Evolutionary conservation across 176 grass and related monocot genomes (phyloP).

Genomic region (Musa acuminata): DNA sequence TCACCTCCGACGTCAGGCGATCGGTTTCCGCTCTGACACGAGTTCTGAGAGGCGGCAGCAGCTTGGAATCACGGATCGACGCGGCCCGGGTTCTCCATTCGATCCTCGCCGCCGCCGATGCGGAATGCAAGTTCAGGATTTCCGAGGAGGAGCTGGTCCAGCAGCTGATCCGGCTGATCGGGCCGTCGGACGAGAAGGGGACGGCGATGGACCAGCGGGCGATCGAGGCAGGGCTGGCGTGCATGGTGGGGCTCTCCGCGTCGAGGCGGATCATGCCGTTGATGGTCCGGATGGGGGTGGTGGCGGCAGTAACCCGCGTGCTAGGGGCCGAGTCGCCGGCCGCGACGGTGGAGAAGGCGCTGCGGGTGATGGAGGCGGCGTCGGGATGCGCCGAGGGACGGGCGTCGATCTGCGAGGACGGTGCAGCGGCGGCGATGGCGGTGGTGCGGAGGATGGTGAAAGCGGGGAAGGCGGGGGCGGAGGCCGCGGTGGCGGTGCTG

Average conservation of each 20-base stretch:
- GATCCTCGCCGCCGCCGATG: conserved; percentile 26
- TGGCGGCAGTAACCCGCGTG: conserved; percentile 34
- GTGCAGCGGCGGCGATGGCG: conserved; percentile 25
- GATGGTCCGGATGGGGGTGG: conserved; percentile 43
- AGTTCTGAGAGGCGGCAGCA: conserved; percentile 34
- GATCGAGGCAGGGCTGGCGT: conserved; percentile 35
- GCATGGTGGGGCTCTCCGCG: conserved; percentile 28
- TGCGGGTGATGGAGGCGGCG: conserved; percentile 49
- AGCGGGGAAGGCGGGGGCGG: conserved; percentile 45
- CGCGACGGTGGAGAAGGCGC: conserved; percentile 20
- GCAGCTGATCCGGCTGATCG: conserved; percentile 50
- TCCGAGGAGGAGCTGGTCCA: conserved; percentile 17
- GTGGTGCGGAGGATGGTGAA: conserved; percentile 77
- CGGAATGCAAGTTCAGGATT: conserved; percentile 13
- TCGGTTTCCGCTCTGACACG: conserved; percentile 32
- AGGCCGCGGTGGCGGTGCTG: conserved; percentile 68
- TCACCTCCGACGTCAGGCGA: conserved; percentile 31
- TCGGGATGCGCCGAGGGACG: conserved; percentile 70
- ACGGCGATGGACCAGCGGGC: conserved; percentile 24
- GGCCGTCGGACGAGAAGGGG: conserved; percentile 43
- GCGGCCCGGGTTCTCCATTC: conserved; percentile 41
- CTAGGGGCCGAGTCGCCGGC: conserved; percentile 19
- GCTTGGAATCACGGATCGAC: conserved; percentile 41
- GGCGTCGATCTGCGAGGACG: conserved; percentile 56
- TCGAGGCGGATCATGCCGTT: conserved; percentile 27